Evolutionary conservation across 2,329 filamentous ascomycete genomes (phyloP).

Genomic region (Byssochlamys sp.): DNA sequence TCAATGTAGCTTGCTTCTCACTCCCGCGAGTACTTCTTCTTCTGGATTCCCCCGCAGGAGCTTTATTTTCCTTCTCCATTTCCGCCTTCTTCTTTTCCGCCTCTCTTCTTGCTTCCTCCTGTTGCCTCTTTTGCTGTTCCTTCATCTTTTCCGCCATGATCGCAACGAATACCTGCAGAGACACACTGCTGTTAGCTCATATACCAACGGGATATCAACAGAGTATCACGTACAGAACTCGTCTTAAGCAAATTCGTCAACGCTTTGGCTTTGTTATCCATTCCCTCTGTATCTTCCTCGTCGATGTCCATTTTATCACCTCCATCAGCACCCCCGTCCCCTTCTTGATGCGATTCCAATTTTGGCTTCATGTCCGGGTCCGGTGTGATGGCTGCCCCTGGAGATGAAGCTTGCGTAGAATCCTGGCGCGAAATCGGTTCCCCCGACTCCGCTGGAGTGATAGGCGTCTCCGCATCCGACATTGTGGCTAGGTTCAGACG

Average conservation of each 20-base stretch:
- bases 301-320: constrained; percentile 2
- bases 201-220: not conserved
- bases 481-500: constrained; percentile 8
- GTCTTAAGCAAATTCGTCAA: constrained; percentile 38
- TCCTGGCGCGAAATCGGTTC: constrained; percentile 16
- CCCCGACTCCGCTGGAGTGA: constrained; percentile 18
- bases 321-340: not conserved
- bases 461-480: constrained; percentile 18
- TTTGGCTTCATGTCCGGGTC: constrained; percentile 8
- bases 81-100: constrained; percentile 24
- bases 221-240: constrained; percentile 27
- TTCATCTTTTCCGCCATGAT: constrained; percentile 44
- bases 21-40: constrained; percentile 26
- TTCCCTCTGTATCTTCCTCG: constrained; percentile 22
- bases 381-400: constrained; percentile 12
- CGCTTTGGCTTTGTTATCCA: constrained; percentile 36
- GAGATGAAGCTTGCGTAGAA: constrained; percentile 24
- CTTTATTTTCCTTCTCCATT: constrained; percentile 18
- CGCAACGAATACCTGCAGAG: constrained; percentile 35
- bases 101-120: constrained; percentile 32
- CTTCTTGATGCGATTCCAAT: constrained; percentile 3
- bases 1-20: constrained; percentile 12
- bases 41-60: constrained; percentile 6
- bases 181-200: constrained; percentile 4
- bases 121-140: constrained; percentile 32